These are phyloP conservation scores for Candida oleophila DNA, from an alignment of 805 yeast species.

Conservation along the genomic window DNA sequence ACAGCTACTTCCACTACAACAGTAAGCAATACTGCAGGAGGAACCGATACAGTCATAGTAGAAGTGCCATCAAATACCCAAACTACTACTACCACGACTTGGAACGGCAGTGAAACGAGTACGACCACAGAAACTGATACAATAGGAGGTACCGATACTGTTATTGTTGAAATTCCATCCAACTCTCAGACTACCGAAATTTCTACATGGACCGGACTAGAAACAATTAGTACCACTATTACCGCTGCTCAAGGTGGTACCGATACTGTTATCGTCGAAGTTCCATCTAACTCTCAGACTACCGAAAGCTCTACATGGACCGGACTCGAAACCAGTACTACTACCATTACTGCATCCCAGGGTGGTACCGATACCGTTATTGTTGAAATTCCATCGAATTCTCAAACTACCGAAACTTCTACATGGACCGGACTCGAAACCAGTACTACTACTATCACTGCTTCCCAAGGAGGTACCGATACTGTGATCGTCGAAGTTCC, in stretches of 20 bases:
- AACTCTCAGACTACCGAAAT: not conserved
- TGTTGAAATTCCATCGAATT: slow-evolving; percentile 9
- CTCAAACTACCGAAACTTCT: not conserved
- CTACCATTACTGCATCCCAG: not conserved
- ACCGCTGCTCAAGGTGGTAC: slow-evolving; percentile 2
- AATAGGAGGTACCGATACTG: slow-evolving; percentile 8
- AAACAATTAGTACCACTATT: slow-evolving; percentile 6
- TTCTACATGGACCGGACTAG: slow-evolving; percentile 10
- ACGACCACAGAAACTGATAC: slow-evolving; percentile 5
- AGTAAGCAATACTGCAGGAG: slow-evolving; percentile 7
- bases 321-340: not conserved
- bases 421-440: slow-evolving; percentile 3
- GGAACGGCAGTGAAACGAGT: slow-evolving; percentile 10
- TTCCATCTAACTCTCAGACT: not conserved
- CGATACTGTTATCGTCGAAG: not conserved
- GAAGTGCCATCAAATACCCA: slow-evolving; percentile 10
- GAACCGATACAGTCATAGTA: slow-evolving; percentile 11
- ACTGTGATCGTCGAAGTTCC: slow-evolving; percentile 1
- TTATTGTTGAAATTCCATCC: slow-evolving; percentile 9
- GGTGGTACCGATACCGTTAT: slow-evolving; percentile 5
- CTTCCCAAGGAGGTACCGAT: slow-evolving; percentile 2
- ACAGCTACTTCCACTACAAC: slow-evolving; percentile 5
- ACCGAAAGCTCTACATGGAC: slow-evolving; percentile 6
- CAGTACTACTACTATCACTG: not conserved
- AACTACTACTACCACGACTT: slow-evolving; percentile 2